Base-by-base conservation (phyloP, 2,329 filamentous ascomycete species). In the Capronia coronata region DNA sequence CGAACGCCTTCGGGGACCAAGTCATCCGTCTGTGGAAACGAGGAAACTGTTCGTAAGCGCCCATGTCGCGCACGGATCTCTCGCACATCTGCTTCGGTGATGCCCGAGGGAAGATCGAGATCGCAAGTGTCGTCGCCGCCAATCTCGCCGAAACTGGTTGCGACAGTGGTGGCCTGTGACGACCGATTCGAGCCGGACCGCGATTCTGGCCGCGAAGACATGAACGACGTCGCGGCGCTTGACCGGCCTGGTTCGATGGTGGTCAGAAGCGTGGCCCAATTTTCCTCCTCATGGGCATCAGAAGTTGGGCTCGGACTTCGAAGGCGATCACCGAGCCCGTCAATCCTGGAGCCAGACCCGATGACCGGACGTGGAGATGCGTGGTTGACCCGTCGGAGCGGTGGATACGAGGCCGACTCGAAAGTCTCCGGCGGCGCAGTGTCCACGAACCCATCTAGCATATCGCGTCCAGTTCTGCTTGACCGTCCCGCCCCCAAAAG, bases 241-340 rank as follows among this genome's bases (percentile, higher is more conserved):
- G 89, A 87, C 2, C 87, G 82, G 64, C 95, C 89, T 0, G 87
- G 87, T 0, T 86, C 83, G 53, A 96, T 77, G 0, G 87, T 94
- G 5, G 78, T 83, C 49, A 89, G 73, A 46, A 96, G 80, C 2
- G 83, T 87, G 52, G 91, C 84, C 90, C 90, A 96, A 1, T 75
- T 74, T 43, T 76, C 75, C 55, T 80, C 76, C 32, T 72, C 75
- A 7, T 35, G 47, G 18, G 37, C 42, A 25, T 52, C 49, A 14
- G 55, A 53, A 6, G 43, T 34, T 10, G 84, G 83, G 63, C 84
- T 89, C n/a, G 87, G 70, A 65, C 88, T 94, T 59, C 88, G 81
- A 55, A 87, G 80, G 51, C 89, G 84, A 67, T 95, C 88, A 30
- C 88, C 89, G 13, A 95, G 76, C 2, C 88, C 88, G 66, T 94